Conservation (phyloP, 192 early-diverging fungal species). For the Podochytrium sp. region DNA sequence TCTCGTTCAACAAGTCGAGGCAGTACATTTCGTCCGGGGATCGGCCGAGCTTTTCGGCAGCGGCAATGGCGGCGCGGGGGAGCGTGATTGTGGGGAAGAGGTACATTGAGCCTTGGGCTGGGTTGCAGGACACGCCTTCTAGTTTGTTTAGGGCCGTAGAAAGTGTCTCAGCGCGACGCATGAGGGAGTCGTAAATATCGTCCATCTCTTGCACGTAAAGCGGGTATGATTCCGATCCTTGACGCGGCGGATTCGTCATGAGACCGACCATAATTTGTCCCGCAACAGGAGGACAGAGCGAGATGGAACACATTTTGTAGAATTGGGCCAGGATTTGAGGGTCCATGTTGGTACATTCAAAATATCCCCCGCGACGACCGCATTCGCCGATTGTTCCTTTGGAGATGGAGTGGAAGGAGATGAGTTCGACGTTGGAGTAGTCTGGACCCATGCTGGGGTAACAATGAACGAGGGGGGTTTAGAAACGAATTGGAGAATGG, state of each 20-base stretch:
- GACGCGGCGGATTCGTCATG: slow-evolving; percentile 87
- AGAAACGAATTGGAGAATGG: background rate
- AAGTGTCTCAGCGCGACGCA: slow-evolving; percentile 72
- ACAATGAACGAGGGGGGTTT: background rate
- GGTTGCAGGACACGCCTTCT: slow-evolving; percentile 73
- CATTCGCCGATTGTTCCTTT: slow-evolving; percentile 99
- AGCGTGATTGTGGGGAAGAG: slow-evolving; percentile 85
- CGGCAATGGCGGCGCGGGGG: slow-evolving; percentile 76
- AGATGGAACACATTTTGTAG: slow-evolving; percentile 93
- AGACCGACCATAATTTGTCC: slow-evolving; percentile 92
- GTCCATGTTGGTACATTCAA: slow-evolving; percentile 87
- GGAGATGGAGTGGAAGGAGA: slow-evolving; percentile 95
- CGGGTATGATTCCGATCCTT: slow-evolving; percentile 71
- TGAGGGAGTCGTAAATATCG: slow-evolving; percentile 73
- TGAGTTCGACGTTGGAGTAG: slow-evolving; percentile 79
- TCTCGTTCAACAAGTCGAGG: slow-evolving; percentile 88
- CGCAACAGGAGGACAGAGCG: slow-evolving; percentile 91
- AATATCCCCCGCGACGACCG: slow-evolving; percentile 95
- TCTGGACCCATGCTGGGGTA: slow-evolving; percentile 62
- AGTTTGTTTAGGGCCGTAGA: slow-evolving; percentile 73
- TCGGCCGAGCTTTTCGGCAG: slow-evolving; percentile 70
- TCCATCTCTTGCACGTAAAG: slow-evolving; percentile 70
- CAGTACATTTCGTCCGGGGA: slow-evolving; percentile 89
- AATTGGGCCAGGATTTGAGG: slow-evolving; percentile 76
- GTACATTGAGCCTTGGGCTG: slow-evolving; percentile 98